Conservation (phyloP, 257 asterid genomes). For the Nicotiana noctiflora region DNA sequence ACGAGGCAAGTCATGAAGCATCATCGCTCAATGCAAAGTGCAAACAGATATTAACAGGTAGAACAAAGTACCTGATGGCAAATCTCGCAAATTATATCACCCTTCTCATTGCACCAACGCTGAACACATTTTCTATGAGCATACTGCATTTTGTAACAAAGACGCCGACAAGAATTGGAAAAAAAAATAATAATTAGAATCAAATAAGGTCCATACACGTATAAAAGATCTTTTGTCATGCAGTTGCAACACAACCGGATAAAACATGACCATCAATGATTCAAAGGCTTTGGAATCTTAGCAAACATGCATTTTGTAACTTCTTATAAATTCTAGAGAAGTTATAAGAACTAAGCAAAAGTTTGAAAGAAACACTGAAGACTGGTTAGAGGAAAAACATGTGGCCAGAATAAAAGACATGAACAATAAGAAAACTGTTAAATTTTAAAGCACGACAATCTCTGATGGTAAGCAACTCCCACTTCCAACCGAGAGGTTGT, state of each 20-base stretch:
- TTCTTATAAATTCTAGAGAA: background rate
- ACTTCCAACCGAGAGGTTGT: too few species aligned
- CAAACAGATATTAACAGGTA: background rate
- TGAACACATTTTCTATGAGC: slow-evolving; percentile 49
- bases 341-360: background rate
- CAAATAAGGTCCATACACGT: background rate
- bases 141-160: slow-evolving; percentile 20
- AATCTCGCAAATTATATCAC: slow-evolving; percentile 44
- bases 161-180: background rate
- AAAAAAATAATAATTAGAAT: background rate
- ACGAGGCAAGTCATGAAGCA: background rate
- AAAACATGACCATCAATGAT: background rate
- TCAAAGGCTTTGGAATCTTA: background rate
- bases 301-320: too few species aligned
- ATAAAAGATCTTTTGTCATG: background rate
- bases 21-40: background rate
- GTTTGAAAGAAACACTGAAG: background rate
- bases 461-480: too few species aligned
- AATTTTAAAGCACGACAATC: too few species aligned
- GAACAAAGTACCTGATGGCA: slow-evolving; percentile 36
- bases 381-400: background rate
- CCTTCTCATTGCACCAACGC: slow-evolving; percentile 53
- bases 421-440: background rate
- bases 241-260: background rate
- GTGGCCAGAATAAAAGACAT: background rate